phyloP scores from a whole-genome alignment of 2,329 filamentous ascomycete species.

The Aspergillus sclerotialis region DNA sequence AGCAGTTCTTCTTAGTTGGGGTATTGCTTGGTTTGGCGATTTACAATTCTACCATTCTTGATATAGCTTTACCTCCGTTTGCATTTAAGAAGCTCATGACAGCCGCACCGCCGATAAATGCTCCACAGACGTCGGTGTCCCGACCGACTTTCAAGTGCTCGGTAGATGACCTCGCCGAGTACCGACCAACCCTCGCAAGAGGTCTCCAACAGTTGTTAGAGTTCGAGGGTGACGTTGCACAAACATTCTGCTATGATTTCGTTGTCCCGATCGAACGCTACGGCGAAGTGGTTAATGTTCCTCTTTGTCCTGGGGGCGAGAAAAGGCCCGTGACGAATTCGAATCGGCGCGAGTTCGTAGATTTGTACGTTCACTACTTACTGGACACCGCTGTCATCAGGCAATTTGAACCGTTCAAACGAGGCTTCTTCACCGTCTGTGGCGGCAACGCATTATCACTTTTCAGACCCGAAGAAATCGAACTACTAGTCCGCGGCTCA shows the following conservation, averaged over 20 bases:
- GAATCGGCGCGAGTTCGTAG: conserved; percentile 80
- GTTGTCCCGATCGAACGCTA: conserved; percentile 71
- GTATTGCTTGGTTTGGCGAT: conserved; percentile 84
- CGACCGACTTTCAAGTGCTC: conserved; percentile 61
- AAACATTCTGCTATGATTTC: conserved; percentile 76
- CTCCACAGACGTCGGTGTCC: conserved; percentile 50
- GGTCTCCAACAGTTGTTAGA: conserved; percentile 72
- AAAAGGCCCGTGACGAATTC: conserved; percentile 70
- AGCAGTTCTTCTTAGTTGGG: conserved; percentile 86
- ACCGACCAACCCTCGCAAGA: conserved; percentile 65
- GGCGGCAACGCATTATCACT: conserved; percentile 80
- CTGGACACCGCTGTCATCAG: conserved; percentile 70
- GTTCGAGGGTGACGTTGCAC: conserved; percentile 75
- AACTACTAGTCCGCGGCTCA: conserved; percentile 76
- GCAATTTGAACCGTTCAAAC: conserved; percentile 90
- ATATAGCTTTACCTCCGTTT: conserved; percentile 81
- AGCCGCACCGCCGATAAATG: conserved; percentile 59
- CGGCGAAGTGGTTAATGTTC: conserved; percentile 58
- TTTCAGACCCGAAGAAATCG: conserved; percentile 86
- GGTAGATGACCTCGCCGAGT: conserved; percentile 76
- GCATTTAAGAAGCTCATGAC: conserved; percentile 81
- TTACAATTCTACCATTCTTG: conserved; percentile 89
- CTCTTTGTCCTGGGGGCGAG: conserved; percentile 68
- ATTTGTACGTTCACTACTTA: conserved; percentile 72
- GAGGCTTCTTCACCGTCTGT: conserved; percentile 88